phyloP scores from a whole-genome alignment of 305 asterid genomes.

The Petunia hybrid region DNA sequence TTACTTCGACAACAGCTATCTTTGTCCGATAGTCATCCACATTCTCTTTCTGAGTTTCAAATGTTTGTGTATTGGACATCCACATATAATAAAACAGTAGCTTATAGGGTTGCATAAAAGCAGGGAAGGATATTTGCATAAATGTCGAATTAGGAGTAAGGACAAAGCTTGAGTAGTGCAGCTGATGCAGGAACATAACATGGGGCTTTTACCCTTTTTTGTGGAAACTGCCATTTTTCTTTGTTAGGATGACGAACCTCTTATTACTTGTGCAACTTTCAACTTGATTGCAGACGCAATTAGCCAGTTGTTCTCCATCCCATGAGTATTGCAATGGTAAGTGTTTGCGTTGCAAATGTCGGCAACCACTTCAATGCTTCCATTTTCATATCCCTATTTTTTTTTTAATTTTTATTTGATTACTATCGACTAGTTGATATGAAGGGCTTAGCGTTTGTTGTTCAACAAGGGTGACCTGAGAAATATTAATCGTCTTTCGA shows the following conservation, averaged over 20 bases:
- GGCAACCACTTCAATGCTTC: background rate
- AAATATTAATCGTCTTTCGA: too few relatives aligned
- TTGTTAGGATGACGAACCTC: slow-evolving; percentile 51
- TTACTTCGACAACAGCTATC: too few relatives aligned
- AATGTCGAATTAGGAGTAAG: background rate
- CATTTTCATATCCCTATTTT: background rate
- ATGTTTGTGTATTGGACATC: too few relatives aligned
- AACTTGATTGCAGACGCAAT: background rate
- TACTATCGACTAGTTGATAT: too few relatives aligned
- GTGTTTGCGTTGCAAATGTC: background rate
- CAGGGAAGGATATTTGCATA: background rate
- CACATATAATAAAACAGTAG: too few relatives aligned
- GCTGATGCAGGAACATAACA: slow-evolving; percentile 26
- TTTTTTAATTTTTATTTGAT: background rate
- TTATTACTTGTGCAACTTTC: background rate
- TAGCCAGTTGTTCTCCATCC: background rate
- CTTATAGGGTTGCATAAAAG: too few relatives aligned
- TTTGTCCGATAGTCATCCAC: too few relatives aligned
- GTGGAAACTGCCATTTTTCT: slow-evolving; percentile 45
- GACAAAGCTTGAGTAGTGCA: background rate
- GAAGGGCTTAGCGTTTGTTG: too few relatives aligned
- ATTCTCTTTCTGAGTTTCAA: too few relatives aligned
- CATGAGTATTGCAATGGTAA: background rate
- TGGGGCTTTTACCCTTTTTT: background rate
- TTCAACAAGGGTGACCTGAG: too few relatives aligned